Conservation (phyloP, 768 basidiomycete species). For the Amanita subjunquillea region DNA sequence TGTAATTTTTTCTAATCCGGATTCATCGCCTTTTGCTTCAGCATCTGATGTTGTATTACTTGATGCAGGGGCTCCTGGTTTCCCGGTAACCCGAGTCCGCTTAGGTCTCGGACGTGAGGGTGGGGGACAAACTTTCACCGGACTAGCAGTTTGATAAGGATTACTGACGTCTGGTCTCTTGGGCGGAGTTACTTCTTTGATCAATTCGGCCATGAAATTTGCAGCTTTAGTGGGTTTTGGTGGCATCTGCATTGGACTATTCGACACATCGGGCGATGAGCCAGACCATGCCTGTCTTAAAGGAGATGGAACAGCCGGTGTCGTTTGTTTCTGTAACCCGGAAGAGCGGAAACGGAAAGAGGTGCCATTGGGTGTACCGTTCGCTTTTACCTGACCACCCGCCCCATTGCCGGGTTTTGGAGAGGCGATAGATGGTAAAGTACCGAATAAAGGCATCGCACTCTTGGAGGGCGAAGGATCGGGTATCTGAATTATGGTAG, state of each 20-base stretch:
- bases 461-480: constrained; percentile 14
- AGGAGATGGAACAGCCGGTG: constrained; percentile 63
- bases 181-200: constrained; percentile 60
- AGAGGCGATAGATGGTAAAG: constrained; percentile 15
- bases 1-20: constrained; percentile 24
- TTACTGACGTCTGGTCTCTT: constrained; percentile 62
- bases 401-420: constrained; percentile 7
- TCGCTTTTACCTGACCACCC: not conserved
- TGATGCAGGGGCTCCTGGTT: constrained; percentile 14
- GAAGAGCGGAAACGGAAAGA: constrained; percentile 28
- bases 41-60: constrained; percentile 9
- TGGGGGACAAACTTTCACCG: constrained; percentile 34
- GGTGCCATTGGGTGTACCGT: not conserved
- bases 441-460: constrained; percentile 11
- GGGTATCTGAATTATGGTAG: not conserved
- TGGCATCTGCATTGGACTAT: constrained; percentile 22
- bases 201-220: constrained; percentile 56
- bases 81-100: constrained; percentile 29
- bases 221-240: constrained; percentile 55
- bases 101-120: constrained; percentile 33
- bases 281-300: constrained; percentile 65
- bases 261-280: constrained; percentile 23
- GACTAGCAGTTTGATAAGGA: constrained; percentile 68
- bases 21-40: constrained; percentile 17
- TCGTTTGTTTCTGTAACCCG: constrained; percentile 38